Conservation (phyloP, 2,329 filamentous ascomycete genomes). For the Arthrinium phaeospermum region DNA sequence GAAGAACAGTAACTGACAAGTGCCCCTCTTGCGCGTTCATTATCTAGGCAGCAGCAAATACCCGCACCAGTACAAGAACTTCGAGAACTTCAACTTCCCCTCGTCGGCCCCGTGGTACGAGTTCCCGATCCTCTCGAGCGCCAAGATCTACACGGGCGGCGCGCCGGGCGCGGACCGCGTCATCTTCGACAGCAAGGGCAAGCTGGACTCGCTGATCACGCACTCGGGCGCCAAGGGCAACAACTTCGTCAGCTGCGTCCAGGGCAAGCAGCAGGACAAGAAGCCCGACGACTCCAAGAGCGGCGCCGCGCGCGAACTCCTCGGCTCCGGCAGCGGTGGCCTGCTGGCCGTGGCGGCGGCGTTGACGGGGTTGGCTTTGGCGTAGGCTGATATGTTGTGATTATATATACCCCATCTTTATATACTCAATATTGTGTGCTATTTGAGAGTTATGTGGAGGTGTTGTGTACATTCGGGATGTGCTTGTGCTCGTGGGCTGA, state of each 20-base stretch:
- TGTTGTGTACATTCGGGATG: neutral
- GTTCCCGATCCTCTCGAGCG: constrained; percentile 47
- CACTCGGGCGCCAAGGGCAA: constrained; percentile 69
- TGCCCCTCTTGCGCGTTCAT: neutral
- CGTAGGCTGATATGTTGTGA: neutral
- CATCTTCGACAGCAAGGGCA: constrained; percentile 59
- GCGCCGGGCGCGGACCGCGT: constrained; percentile 68
- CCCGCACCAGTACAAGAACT: constrained; percentile 51
- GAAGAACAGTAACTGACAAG: neutral
- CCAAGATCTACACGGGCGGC: constrained; percentile 49
- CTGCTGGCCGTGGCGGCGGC: neutral
- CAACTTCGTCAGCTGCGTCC: constrained; percentile 63
- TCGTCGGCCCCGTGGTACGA: constrained; percentile 47
- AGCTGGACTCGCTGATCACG: constrained; percentile 65
- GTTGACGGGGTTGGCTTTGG: neutral
- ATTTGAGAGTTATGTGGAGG: neutral
- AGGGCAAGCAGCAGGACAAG: constrained; percentile 17
- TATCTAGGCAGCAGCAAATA: constrained; percentile 41
- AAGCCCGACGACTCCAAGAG: neutral
- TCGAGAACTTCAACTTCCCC: constrained; percentile 50
- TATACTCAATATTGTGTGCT: neutral
- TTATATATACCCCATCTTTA: neutral
- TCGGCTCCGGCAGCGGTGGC: neutral
- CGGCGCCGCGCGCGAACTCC: neutral
- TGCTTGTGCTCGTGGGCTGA: neutral